Evolutionary conservation across 177 flowering plant genomes (phyloP).

Genomic region (Vitis hybrid): DNA sequence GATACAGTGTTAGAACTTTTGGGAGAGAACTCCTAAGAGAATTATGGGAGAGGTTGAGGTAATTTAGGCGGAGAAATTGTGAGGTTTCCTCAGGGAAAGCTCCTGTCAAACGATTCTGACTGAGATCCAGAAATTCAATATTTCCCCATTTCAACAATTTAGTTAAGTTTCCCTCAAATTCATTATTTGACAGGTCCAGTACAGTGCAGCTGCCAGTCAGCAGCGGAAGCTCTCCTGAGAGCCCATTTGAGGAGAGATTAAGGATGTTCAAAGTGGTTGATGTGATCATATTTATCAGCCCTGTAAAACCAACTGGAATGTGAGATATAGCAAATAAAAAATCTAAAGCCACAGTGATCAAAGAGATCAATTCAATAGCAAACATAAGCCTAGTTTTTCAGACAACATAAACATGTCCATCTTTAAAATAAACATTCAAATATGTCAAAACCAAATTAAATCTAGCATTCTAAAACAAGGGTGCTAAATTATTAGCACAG

Average conservation of each 20-base stretch:
- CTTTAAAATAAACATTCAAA: not conserved
- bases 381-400: not conserved
- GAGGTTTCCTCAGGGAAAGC: constrained; percentile 66
- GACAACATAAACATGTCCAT: not conserved
- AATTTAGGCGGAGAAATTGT: constrained; percentile 74
- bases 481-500: too few relatives aligned
- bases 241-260: constrained; percentile 78
- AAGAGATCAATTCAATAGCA: not conserved
- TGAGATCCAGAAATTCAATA: constrained; percentile 85
- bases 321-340: not conserved
- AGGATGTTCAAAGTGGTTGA: constrained; percentile 67
- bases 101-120: constrained; percentile 73
- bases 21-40: constrained; percentile 62
- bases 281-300: constrained; percentile 65
- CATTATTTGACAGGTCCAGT: constrained; percentile 76
- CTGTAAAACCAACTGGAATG: constrained; percentile 43
- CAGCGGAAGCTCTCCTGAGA: constrained; percentile 83
- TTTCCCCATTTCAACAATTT: constrained; percentile 72
- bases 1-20: constrained; percentile 52
- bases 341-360: not conserved
- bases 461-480: not conserved
- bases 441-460: not conserved
- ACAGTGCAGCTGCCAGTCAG: constrained; percentile 72
- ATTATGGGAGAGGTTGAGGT: constrained; percentile 79
- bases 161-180: constrained; percentile 72